These are phyloP conservation scores for Hyaloscypha bicolor DNA, from an alignment of 495 filamentous ascomycete genomes.

Conservation along the genomic window DNA sequence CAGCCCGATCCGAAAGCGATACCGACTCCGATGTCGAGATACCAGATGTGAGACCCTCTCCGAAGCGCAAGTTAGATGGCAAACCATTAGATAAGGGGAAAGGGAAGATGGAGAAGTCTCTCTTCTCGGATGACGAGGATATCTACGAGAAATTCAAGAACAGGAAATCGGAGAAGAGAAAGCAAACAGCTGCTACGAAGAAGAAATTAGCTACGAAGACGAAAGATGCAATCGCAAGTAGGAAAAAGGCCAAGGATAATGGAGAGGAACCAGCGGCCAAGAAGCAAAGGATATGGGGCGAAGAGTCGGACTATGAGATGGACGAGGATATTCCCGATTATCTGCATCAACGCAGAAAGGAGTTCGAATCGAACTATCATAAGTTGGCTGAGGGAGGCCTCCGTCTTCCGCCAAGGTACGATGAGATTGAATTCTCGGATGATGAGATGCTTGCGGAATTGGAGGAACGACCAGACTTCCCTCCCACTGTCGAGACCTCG, in stretches of 20 bases:
- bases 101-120: constrained; percentile 40
- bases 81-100: constrained; percentile 19
- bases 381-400: constrained; percentile 67
- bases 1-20: neutral
- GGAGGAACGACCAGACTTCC: constrained; percentile 71
- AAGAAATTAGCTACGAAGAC: constrained; percentile 34
- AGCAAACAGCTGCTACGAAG: constrained; percentile 28
- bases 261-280: constrained; percentile 19
- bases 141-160: constrained; percentile 37
- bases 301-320: constrained; percentile 32
- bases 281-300: constrained; percentile 23
- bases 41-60: constrained; percentile 1
- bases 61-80: neutral
- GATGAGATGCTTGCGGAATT: constrained; percentile 67
- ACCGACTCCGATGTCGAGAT: constrained; percentile 25
- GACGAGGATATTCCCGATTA: constrained; percentile 47
- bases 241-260: constrained; percentile 21
- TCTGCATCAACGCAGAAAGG: constrained; percentile 51
- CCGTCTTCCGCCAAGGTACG: constrained; percentile 77
- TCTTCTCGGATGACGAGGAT: constrained; percentile 41
- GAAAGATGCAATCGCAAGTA: constrained; percentile 25
- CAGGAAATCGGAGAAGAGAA: constrained; percentile 31
- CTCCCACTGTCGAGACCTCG: constrained; percentile 55
- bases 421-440: constrained; percentile 85
- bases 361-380: constrained; percentile 59